Evolutionary conservation across 495 filamentous ascomycete species (phyloP), one percentile per base, ranked within the genome.

Genomic region (Daldinia decipiens): DNA sequence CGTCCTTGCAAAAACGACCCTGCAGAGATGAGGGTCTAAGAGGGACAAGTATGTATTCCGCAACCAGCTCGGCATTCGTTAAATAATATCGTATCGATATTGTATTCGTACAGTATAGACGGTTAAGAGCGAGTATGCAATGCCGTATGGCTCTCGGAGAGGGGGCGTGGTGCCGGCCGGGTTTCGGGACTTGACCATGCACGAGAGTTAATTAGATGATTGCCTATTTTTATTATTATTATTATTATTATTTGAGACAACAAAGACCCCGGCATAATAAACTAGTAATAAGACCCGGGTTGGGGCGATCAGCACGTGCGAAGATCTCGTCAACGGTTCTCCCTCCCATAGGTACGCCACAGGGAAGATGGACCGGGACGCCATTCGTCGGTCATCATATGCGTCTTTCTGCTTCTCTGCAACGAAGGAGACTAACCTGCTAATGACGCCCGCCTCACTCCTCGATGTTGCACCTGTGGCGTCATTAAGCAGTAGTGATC

Each of bases 291-390:
- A 70, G 71, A 51, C 59, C 71, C 27, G 55, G 71, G 67, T 70
- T 73, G 40, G 62, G 71, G 59, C 71, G 71, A 74, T 74, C 71
- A 70, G 62, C 71, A 74, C 71, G 71, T 74, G 66, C 58, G 67
- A 71, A 67, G 67, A 74, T 74, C 71, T 73, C 66, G 57, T 45
- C 62, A 74, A 74, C 71, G 71, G 71, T 36, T 71, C 58, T 67
- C 15, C 31, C 61, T 70, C 62, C 58, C 67, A 62, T 65, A 55
- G 26, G 26, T 34, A 58, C 64, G 62, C 62, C 66, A 67, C 67
- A 50, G 40, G 43, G 43, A 59, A 56, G 57, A 65, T 61, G 26
- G 21, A 40, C 13, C 69, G 39, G 58, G 62, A 70, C 62, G 32
- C 58, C 34, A 70, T 70, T 69, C 66, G 66, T 69, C 71, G 45